Conservation (phyloP, 805 yeast species). For the Yamadazyma paraphyllophila region DNA sequence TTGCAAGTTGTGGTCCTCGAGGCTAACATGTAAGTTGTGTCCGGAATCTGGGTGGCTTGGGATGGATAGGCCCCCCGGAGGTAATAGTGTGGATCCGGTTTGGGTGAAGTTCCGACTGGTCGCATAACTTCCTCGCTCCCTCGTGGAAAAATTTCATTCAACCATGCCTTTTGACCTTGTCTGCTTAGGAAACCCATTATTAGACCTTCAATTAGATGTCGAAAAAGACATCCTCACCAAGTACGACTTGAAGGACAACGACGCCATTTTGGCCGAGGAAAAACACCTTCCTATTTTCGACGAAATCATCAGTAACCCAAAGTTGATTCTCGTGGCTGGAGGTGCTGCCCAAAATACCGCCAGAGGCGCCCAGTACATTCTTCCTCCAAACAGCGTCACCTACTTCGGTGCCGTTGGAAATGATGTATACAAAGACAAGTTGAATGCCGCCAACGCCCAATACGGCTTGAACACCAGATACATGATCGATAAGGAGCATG, state of each 20-base stretch:
- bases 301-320: slow-evolving; percentile 63
- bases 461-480: slow-evolving; percentile 89
- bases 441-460: slow-evolving; percentile 75
- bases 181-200: slow-evolving; percentile 89
- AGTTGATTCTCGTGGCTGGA: slow-evolving; percentile 82
- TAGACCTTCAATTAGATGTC: slow-evolving; percentile 82
- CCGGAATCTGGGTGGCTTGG: no score
- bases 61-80: no score
- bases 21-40: no score
- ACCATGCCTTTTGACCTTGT: slow-evolving; percentile 65
- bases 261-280: slow-evolving; percentile 86
- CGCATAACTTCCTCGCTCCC: background rate
- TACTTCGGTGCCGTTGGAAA: slow-evolving; percentile 97
- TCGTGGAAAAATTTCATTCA: background rate
- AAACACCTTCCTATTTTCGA: slow-evolving; percentile 82
- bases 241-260: slow-evolving; percentile 84
- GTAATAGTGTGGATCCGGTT: no score
- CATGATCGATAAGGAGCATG: slow-evolving; percentile 69
- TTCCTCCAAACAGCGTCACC: slow-evolving; percentile 78
- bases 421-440: slow-evolving; percentile 80
- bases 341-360: slow-evolving; percentile 99
- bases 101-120: no score
- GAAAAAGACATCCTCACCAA: slow-evolving; percentile 66
- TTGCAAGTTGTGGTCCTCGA: no score
- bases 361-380: slow-evolving; percentile 93